Evolutionary conservation across 768 basidiomycete genomes (phyloP), one percentile per base, ranked within the genome.

Genomic region (Agaricus sinodeliciosus): DNA sequence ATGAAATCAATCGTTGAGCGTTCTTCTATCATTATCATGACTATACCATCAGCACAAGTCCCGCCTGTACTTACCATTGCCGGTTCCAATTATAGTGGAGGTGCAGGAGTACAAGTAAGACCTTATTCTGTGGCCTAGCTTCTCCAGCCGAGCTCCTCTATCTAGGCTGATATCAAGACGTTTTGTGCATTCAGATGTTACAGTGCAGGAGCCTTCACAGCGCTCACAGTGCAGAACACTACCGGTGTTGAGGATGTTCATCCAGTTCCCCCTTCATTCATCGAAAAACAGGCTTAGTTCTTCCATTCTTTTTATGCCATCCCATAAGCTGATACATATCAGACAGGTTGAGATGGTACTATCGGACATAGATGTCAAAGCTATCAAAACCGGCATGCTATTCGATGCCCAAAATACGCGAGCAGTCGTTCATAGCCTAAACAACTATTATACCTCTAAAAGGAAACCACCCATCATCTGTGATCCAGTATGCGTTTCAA

Each of bases 311-410:
- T 48, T 51, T 39, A 9, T 49, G 34, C n/a, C 12, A 3, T 13
- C 5, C 31, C 12, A 46, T 9, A 26, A 52, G 31, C 34, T 48
- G 31, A 40, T 19, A 12, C 13, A 36, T 31, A 28, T n/a, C 22
- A 31, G 13, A 50, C 42, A 52, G 41, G 25, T 55, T 51, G 27
- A 43, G 36, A 44, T 48, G 50, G 39, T 96, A 3, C 63, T 94
- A 25, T 73, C 76, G 11, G 94, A 96, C 62, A 77, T 90, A 35
- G 67, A 81, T 4, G 71, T 90, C 9, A 68, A 74, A 36, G 86
- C 83, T 1, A 80, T 96, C 58, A 97, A 97, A 68, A 89, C 87
- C 0, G 94, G 94, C 11, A 95, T 96, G 94, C 75, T 97, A 0
- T 85, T 76, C 60, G 79, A 85, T 54, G 71, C 76, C 0, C 72